Evolutionary conservation across 1,139 yeast genomes (phyloP).

Genomic region (Taiozyma sp.): DNA sequence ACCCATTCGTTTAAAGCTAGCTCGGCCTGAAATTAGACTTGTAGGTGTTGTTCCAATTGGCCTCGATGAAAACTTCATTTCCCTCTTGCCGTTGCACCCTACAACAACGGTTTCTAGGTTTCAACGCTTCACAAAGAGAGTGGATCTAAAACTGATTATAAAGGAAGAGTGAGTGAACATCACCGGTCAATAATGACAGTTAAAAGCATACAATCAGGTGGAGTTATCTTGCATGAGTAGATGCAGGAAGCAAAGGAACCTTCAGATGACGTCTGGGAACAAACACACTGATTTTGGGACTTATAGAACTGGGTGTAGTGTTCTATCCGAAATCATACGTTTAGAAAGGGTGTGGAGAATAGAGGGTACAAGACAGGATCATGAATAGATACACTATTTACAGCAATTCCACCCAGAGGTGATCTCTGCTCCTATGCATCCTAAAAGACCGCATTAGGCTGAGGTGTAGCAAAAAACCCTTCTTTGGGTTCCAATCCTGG

Average conservation of each 20-base stretch:
- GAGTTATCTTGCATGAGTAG: not conserved
- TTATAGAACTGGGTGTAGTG: not conserved
- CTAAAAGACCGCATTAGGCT: too few relatives aligned
- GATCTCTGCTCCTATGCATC: too few relatives aligned
- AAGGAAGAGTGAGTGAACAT: not conserved
- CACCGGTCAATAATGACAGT: not conserved
- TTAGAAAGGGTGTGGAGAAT: not conserved
- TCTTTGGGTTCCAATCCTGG: too few relatives aligned
- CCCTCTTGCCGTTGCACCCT: too few relatives aligned
- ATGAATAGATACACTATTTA: too few relatives aligned
- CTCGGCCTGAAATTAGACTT: too few relatives aligned
- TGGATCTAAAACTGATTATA: not conserved
- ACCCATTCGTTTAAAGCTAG: too few relatives aligned
- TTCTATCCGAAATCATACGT: not conserved
- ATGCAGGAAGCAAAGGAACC: not conserved
- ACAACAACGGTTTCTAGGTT: too few relatives aligned
- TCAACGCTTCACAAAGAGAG: not conserved
- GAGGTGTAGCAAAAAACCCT: too few relatives aligned
- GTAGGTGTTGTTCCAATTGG: too few relatives aligned
- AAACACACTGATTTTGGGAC: not conserved
- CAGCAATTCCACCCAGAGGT: too few relatives aligned
- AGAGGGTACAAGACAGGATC: not conserved
- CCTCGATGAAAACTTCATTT: too few relatives aligned
- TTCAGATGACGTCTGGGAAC: not conserved
- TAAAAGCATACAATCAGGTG: not conserved